Conservation (phyloP, 805 yeast genomes). For the Sungouiella thailandica region DNA sequence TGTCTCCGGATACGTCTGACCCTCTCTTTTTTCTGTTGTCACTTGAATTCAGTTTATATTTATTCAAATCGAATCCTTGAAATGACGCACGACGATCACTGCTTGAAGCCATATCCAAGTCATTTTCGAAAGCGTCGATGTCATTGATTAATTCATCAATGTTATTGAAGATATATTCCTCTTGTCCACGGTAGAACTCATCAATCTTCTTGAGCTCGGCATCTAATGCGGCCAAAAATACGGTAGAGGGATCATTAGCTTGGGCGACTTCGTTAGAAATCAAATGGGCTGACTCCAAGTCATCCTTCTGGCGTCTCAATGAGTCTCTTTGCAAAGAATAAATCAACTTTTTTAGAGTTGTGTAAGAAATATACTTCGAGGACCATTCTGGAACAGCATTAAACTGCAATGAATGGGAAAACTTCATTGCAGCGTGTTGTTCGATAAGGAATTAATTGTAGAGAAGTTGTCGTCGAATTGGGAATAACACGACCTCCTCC, state of each 20-base stretch:
- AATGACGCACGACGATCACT: neutral
- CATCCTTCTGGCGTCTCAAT: slow-evolving; percentile 21
- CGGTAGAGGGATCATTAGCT: slow-evolving; percentile 42
- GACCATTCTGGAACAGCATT: slow-evolving; percentile 99
- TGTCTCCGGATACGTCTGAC: slow-evolving; percentile 16
- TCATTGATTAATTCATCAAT: slow-evolving; percentile 58
- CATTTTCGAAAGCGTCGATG: slow-evolving; percentile 54
- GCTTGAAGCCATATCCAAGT: slow-evolving; percentile 12
- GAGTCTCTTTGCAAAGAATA: slow-evolving; percentile 74
- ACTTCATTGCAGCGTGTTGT: slow-evolving; percentile 58
- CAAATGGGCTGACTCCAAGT: slow-evolving; percentile 27
- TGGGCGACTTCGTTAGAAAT: slow-evolving; percentile 23
- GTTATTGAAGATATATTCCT: slow-evolving; percentile 47
- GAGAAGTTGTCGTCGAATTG: no score
- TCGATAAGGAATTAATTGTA: neutral
- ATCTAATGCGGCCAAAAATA: slow-evolving; percentile 71
- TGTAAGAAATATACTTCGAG: slow-evolving; percentile 83
- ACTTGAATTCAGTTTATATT: slow-evolving; percentile 1
- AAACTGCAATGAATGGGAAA: slow-evolving; percentile 90
- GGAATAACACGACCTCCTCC: no score
- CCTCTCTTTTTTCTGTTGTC: slow-evolving; percentile 8
- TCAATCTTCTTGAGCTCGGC: slow-evolving; percentile 74
- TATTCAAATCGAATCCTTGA: neutral
- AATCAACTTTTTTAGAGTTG: slow-evolving; percentile 78
- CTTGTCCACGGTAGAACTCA: slow-evolving; percentile 65